Evolutionary conservation across 1,284 basidiomycete genomes (phyloP).

Genomic region (Cerrena zonata): DNA sequence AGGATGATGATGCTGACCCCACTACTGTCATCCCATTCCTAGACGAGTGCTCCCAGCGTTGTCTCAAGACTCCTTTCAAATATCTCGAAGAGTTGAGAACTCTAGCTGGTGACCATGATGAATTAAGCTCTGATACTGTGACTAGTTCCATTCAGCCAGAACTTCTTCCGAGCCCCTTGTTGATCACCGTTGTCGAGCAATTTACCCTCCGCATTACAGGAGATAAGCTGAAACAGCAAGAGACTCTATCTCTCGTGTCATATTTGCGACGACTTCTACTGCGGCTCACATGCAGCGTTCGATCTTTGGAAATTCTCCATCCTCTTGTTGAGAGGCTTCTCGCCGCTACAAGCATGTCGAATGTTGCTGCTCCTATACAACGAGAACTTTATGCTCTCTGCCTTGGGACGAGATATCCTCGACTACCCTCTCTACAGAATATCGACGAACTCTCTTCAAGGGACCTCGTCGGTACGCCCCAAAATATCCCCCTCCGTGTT

Average conservation of each 20-base stretch:
- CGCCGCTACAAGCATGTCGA: background rate
- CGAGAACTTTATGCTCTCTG: background rate
- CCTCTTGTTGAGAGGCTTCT: background rate
- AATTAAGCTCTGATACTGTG: too few species aligned
- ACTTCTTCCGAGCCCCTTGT: conserved; percentile 57
- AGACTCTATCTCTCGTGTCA: conserved; percentile 54
- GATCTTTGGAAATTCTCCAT: conserved; percentile 33
- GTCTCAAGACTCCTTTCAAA: conserved; percentile 77
- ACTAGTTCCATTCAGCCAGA: conserved; percentile 10
- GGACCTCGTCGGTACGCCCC: too few species aligned
- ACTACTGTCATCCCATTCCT: conserved; percentile 66
- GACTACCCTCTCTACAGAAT: conserved; percentile 23
- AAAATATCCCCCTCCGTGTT: conserved; percentile 14
- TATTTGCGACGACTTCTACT: conserved; percentile 61
- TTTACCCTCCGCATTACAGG: conserved; percentile 55
- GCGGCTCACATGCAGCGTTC: conserved; percentile 51
- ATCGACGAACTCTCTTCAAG: too few species aligned
- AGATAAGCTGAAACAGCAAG: conserved; percentile 49
- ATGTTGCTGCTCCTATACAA: background rate
- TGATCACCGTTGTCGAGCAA: conserved; percentile 77
- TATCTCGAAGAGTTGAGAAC: conserved; percentile 69
- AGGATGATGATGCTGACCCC: conserved; percentile 39
- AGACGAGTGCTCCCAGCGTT: conserved; percentile 84
- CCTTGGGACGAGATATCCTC: background rate
- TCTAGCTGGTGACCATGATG: conserved; percentile 10